phyloP scores from a whole-genome alignment of 2,329 filamentous ascomycete species.

The Aschersonia sp. region DNA sequence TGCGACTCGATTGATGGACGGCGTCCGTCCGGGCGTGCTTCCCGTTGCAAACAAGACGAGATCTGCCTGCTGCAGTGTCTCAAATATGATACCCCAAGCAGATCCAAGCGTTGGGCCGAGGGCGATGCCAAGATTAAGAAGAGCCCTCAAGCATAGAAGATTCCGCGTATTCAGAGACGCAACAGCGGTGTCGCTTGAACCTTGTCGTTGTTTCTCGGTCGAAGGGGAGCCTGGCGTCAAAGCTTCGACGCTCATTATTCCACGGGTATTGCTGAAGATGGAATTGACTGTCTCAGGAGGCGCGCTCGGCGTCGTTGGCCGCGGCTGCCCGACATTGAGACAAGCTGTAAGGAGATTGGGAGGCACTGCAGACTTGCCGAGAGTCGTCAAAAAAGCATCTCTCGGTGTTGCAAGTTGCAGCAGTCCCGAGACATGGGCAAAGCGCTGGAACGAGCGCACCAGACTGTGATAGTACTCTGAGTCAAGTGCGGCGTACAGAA shows the following conservation, averaged over 20 bases:
- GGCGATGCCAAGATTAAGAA: slow-evolving; percentile 92
- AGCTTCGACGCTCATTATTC: slow-evolving; percentile 60
- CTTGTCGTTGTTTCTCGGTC: slow-evolving; percentile 43
- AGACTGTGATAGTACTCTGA: slow-evolving; percentile 87
- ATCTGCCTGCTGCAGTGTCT: slow-evolving; percentile 86
- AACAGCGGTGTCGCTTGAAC: slow-evolving; percentile 37
- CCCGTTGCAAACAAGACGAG: slow-evolving; percentile 60
- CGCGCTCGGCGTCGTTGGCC: slow-evolving; percentile 28
- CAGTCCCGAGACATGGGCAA: slow-evolving; percentile 87
- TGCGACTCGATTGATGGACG: slow-evolving; percentile 28
- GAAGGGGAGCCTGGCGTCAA: slow-evolving; percentile 42
- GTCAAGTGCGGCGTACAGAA: slow-evolving; percentile 82
- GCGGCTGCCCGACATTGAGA: slow-evolving; percentile 31
- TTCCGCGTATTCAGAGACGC: slow-evolving; percentile 72
- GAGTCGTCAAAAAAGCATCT: slow-evolving; percentile 86
- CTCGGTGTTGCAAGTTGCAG: slow-evolving; percentile 72
- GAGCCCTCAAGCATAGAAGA: slow-evolving; percentile 72
- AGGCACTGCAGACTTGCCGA: slow-evolving; percentile 87
- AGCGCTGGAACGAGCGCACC: slow-evolving; percentile 85
- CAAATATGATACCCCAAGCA: slow-evolving; percentile 83
- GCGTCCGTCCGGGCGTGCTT: slow-evolving; percentile 36
- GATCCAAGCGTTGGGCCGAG: slow-evolving; percentile 73
- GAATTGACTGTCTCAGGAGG: slow-evolving; percentile 34
- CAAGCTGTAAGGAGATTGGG: slow-evolving; percentile 57
- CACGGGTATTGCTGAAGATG: slow-evolving; percentile 58